phyloP scores from a whole-genome alignment of 768 basidiomycete genomes.

The Sarcodon sp. region DNA sequence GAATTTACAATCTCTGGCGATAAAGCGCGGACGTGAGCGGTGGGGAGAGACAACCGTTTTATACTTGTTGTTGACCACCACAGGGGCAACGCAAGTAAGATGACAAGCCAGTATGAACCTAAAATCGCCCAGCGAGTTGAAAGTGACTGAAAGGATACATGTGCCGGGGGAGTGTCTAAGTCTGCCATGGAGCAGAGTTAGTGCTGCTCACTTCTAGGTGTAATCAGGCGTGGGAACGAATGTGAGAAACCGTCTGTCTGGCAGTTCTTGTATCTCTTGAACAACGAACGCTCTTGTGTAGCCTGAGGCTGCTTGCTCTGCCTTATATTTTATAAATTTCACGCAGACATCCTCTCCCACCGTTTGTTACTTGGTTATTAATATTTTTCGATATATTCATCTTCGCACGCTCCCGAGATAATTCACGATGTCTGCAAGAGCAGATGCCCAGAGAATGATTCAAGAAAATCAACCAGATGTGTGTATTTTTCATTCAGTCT shows the following conservation, averaged over 20 bases:
- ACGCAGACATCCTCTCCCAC: neutral
- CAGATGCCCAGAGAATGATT: neutral
- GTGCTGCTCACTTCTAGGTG: too few species aligned
- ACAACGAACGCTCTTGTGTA: too few species aligned
- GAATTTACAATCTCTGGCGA: conserved; percentile 21
- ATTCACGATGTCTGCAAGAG: neutral
- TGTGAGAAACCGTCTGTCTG: too few species aligned
- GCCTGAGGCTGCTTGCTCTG: too few species aligned
- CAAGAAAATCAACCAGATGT: neutral
- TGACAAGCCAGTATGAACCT: conserved; percentile 63
- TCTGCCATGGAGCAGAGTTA: conserved; percentile 5
- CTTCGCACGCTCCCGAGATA: too few species aligned
- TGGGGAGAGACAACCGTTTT: conserved; percentile 64
- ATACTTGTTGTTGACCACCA: conserved; percentile 96
- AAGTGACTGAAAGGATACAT: conserved; percentile 37
- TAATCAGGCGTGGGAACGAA: too few species aligned
- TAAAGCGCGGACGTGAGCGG: conserved; percentile 40
- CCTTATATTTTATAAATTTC: too few species aligned
- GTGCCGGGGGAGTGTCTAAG: conserved; percentile 30
- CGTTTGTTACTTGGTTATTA: conserved; percentile 5
- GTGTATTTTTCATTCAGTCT: neutral
- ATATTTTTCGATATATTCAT: neutral
- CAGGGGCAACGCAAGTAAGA: conserved; percentile 69
- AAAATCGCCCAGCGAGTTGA: conserved; percentile 47
- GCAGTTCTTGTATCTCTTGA: too few species aligned